Percentiles rank a stretch among this genome's conserved stretches.
Conservation (phyloP, 192 early-diverging fungal species). For the Entomortierella beljakovae region DNA sequence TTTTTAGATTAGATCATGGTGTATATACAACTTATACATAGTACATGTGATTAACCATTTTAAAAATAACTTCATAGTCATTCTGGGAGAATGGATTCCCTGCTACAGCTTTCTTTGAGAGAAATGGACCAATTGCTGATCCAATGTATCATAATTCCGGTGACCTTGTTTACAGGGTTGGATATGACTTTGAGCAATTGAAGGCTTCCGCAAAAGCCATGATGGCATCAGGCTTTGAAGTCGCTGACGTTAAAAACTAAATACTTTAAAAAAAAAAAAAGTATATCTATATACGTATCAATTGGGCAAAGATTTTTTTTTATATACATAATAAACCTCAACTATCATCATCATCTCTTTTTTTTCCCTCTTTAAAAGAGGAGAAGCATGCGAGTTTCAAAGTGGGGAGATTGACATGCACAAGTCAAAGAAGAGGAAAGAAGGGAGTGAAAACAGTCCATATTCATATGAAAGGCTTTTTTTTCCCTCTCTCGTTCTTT, state of each 20-base stretch:
- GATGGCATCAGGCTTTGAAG: slow-evolving; percentile 56
- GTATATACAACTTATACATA: too few species aligned
- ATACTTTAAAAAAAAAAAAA: too few species aligned
- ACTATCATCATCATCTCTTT: background rate
- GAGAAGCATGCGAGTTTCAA: too few species aligned
- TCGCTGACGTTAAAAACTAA: slow-evolving; percentile 46
- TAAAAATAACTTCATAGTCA: slow-evolving; percentile 5
- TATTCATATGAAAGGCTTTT: too few species aligned
- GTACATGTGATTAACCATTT: background rate
- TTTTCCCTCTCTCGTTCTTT: too few species aligned
- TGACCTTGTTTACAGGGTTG: slow-evolving; percentile 55
- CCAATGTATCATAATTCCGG: slow-evolving; percentile 60
- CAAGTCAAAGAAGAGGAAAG: too few species aligned
- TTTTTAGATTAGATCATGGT: too few species aligned
- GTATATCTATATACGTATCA: background rate
- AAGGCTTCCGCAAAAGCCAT: slow-evolving; percentile 54
- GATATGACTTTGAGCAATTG: slow-evolving; percentile 59
- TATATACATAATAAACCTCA: slow-evolving; percentile 1
- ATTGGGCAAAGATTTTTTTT: too few species aligned
- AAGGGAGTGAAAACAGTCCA: too few species aligned
- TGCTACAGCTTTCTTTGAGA: slow-evolving; percentile 58
- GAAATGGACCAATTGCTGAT: slow-evolving; percentile 60
- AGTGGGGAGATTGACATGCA: too few species aligned
- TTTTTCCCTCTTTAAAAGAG: too few species aligned
- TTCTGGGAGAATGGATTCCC: slow-evolving; percentile 59